These are phyloP conservation scores for Neurospora sp. DNA, from an alignment of 495 filamentous ascomycete genomes.

Conservation along the genomic window DNA sequence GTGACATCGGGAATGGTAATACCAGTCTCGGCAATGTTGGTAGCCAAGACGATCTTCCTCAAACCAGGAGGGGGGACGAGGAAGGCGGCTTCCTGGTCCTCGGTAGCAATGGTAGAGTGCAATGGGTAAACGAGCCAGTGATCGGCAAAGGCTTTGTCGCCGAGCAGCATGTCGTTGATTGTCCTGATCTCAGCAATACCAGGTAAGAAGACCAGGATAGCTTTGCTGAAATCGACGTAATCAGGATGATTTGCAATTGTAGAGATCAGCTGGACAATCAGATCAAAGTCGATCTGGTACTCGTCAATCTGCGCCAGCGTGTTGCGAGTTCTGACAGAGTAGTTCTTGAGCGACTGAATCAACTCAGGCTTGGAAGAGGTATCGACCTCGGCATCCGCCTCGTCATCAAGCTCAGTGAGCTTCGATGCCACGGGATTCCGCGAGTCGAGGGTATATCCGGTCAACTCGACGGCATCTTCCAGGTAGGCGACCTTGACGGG, in stretches of 20 bases:
- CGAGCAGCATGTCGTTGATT: conserved; percentile 69
- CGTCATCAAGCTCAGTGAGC: conserved; percentile 45
- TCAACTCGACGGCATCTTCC: conserved; percentile 82
- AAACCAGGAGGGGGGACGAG: conserved; percentile 67
- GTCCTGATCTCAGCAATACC: conserved; percentile 88
- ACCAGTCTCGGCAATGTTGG: conserved; percentile 94
- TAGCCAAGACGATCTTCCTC: conserved; percentile 87
- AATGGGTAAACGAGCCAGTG: conserved; percentile 76
- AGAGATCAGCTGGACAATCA: conserved; percentile 65
- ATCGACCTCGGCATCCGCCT: conserved; percentile 40
- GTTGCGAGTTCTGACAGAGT: conserved; percentile 62
- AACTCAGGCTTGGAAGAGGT: conserved; percentile 38
- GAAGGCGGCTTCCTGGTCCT: conserved; percentile 91
- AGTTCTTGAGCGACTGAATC: conserved; percentile 50
- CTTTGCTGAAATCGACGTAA: conserved; percentile 67
- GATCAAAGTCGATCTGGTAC: conserved; percentile 73
- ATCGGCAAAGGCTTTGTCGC: conserved; percentile 56
- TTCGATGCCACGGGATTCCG: conserved; percentile 27
- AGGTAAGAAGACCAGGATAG: conserved; percentile 87
- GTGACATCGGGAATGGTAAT: conserved; percentile 97
- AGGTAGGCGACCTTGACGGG: conserved; percentile 80
- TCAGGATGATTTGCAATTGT: conserved; percentile 57
- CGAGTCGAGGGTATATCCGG: conserved; percentile 55
- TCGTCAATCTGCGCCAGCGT: conserved; percentile 71
- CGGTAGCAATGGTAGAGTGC: conserved; percentile 90